Evolutionary conservation across 2,329 filamentous ascomycete genomes (phyloP).

Genomic region (Colletotrichum sp.): DNA sequence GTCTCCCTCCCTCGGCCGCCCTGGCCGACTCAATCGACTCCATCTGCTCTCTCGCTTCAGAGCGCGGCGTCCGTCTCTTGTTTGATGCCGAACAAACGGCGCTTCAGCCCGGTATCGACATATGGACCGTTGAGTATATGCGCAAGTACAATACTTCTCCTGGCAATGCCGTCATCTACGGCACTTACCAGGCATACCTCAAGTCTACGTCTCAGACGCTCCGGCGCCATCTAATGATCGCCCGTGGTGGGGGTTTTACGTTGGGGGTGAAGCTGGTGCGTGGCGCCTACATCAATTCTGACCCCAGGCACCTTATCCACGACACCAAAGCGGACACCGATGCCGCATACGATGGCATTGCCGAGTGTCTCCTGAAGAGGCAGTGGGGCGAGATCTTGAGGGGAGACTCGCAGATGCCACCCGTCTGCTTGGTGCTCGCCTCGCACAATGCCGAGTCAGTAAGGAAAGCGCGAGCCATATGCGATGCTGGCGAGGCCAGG

Average conservation of each 20-base stretch:
- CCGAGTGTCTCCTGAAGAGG: constrained; percentile 69
- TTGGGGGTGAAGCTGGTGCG: constrained; percentile 79
- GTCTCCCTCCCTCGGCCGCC: constrained; percentile 64
- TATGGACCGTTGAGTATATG: constrained; percentile 80
- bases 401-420: constrained; percentile 53
- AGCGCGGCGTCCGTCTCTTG: constrained; percentile 74
- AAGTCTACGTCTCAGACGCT: constrained; percentile 66
- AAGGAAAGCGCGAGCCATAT: constrained; percentile 55
- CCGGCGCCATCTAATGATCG: constrained; percentile 62
- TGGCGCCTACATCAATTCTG: constrained; percentile 74
- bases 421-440: constrained; percentile 73
- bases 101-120: constrained; percentile 80
- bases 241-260: constrained; percentile 64
- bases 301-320: constrained; percentile 73
- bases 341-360: constrained; percentile 73
- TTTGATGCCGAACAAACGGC: constrained; percentile 87
- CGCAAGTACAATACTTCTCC: constrained; percentile 71
- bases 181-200: constrained; percentile 80
- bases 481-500: constrained; percentile 48
- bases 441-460: constrained; percentile 84
- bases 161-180: constrained; percentile 75
- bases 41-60: constrained; percentile 75
- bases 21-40: constrained; percentile 74
- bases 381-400: constrained; percentile 54
- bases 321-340: constrained; percentile 77